Conservation (phyloP, 2,329 filamentous ascomycete genomes). For the Exophiala xenobiotica region DNA sequence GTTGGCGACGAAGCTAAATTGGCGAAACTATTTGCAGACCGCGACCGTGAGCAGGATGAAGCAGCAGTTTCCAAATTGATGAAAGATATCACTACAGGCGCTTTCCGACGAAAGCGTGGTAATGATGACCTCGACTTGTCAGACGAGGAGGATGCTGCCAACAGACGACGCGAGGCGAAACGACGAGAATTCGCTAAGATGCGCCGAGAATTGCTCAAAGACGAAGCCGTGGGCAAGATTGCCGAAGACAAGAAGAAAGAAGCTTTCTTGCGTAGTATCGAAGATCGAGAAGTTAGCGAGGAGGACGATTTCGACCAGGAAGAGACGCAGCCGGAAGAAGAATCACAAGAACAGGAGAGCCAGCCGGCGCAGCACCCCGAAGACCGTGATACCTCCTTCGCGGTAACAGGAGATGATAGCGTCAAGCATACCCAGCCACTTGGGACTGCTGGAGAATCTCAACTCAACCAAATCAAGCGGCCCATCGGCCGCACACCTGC, state of each 20-base stretch:
- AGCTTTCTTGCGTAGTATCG: constrained; percentile 86
- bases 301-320: constrained; percentile 64
- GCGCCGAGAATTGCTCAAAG: constrained; percentile 81
- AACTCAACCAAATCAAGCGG: constrained; percentile 56
- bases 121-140: constrained; percentile 80
- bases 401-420: too few species aligned
- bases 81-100: constrained; percentile 87
- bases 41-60: constrained; percentile 76
- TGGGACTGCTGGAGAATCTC: constrained; percentile 47
- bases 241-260: constrained; percentile 84
- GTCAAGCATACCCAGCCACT: constrained; percentile 38
- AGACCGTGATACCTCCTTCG: too few species aligned
- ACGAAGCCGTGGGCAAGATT: constrained; percentile 88
- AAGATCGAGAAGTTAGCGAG: constrained; percentile 69
- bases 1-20: constrained; percentile 77
- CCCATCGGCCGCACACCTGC: constrained; percentile 63
- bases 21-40: constrained; percentile 82
- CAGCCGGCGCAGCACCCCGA: too few species aligned
- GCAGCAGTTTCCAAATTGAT: constrained; percentile 87
- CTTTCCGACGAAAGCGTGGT: constrained; percentile 75
- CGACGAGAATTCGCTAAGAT: constrained; percentile 86
- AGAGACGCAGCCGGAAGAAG: constrained; percentile 37
- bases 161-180: constrained; percentile 75
- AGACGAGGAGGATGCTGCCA: constrained; percentile 85
- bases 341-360: constrained; percentile 19